Conservation (phyloP, 2,329 filamentous ascomycete genomes). For the Zymoseptoria tritici region DNA sequence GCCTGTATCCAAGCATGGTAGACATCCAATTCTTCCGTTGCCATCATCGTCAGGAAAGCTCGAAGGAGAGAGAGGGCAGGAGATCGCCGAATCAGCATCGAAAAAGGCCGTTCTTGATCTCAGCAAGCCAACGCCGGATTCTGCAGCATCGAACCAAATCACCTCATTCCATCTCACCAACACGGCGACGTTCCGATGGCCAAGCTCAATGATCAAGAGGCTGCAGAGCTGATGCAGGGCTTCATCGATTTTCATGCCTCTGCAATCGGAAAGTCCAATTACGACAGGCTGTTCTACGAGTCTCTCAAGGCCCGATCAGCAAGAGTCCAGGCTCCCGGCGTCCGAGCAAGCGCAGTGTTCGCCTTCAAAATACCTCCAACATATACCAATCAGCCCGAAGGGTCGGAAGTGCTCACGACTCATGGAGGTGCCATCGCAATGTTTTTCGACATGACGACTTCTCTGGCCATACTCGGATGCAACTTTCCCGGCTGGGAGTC, state of each 20-base stretch:
- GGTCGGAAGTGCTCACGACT: slow-evolving; percentile 6
- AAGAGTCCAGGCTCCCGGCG: slow-evolving; percentile 3
- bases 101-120: background rate
- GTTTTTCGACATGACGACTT: slow-evolving; percentile 48
- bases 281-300: slow-evolving; percentile 10
- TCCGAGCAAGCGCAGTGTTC: slow-evolving; percentile 9
- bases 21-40: too few species aligned
- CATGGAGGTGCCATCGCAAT: slow-evolving; percentile 42
- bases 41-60: too few species aligned
- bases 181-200: background rate
- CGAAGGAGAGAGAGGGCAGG: too few species aligned
- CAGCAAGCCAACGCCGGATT: background rate
- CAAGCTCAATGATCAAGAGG: slow-evolving; percentile 2
- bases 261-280: slow-evolving; percentile 10
- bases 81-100: background rate
- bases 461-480: slow-evolving; percentile 23
- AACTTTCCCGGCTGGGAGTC: slow-evolving; percentile 28
- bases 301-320: slow-evolving; percentile 3
- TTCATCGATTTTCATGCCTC: slow-evolving; percentile 6
- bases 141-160: background rate
- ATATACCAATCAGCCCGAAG: slow-evolving; percentile 12
- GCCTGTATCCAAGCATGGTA: too few species aligned
- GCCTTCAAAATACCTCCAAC: slow-evolving; percentile 10
- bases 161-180: background rate
- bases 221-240: slow-evolving; percentile 3